phyloP scores from a whole-genome alignment of 1,139 yeast species.

The Candida labiduridarum region DNA sequence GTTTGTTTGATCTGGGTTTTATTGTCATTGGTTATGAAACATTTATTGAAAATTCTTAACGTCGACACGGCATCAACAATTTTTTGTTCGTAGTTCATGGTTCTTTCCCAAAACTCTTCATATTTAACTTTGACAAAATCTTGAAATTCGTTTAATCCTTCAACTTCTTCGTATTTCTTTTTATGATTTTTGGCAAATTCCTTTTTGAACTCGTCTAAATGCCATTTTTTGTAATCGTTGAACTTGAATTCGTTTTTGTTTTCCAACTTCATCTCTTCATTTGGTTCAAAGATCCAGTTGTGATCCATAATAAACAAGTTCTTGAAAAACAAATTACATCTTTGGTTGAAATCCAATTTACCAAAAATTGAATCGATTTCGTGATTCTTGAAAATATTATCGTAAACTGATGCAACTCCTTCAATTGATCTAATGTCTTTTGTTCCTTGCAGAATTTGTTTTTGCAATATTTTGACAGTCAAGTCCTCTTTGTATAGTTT shows the following conservation, averaged over 20 bases:
- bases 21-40: slow-evolving; percentile 35
- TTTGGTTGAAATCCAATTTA: slow-evolving; percentile 21
- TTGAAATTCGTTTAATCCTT: slow-evolving; percentile 19
- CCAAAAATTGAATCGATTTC: slow-evolving; percentile 17
- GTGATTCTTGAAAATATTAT: slow-evolving; percentile 17
- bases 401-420: slow-evolving; percentile 14
- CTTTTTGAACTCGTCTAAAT: slow-evolving; percentile 20
- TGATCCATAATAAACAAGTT: slow-evolving; percentile 26
- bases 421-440: slow-evolving; percentile 14
- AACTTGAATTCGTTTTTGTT: slow-evolving; percentile 19
- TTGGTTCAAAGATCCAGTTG: slow-evolving; percentile 33
- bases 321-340: slow-evolving; percentile 37
- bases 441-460: slow-evolving; percentile 7
- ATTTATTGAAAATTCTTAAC: slow-evolving; percentile 46
- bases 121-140: slow-evolving; percentile 20
- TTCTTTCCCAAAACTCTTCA: slow-evolving; percentile 15
- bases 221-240: slow-evolving; percentile 18
- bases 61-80: slow-evolving; percentile 44
- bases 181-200: slow-evolving; percentile 21
- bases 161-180: slow-evolving; percentile 14
- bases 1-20: slow-evolving; percentile 9
- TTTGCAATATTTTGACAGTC: slow-evolving; percentile 14
- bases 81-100: slow-evolving; percentile 25
- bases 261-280: slow-evolving; percentile 24
- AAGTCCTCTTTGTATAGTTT: slow-evolving; percentile 9